Evolutionary conservation across 768 basidiomycete genomes (phyloP).

Genomic region (Serendipita sp.): DNA sequence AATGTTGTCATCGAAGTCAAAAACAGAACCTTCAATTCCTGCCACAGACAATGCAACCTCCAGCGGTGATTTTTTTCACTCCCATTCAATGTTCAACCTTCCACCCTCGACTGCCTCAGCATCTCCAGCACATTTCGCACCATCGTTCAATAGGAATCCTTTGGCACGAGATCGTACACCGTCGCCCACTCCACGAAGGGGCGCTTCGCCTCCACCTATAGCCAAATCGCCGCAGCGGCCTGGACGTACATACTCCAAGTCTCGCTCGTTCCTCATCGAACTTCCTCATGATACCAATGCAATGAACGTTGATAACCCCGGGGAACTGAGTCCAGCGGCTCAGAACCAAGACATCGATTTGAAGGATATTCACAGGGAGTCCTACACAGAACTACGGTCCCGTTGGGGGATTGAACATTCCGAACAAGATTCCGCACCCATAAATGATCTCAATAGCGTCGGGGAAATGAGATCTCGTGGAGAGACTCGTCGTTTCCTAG

Average conservation of each 20-base stretch:
- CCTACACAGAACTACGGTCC: conserved; percentile 53
- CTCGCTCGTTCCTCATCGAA: conserved; percentile 1
- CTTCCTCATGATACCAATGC: neutral
- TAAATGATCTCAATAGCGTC: conserved; percentile 25
- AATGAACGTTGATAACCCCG: neutral
- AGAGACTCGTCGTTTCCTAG: conserved; percentile 62
- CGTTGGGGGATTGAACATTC: conserved; percentile 72
- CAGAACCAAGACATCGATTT: neutral
- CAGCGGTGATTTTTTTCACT: neutral
- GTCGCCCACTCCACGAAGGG: neutral
- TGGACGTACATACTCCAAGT: conserved; percentile 5
- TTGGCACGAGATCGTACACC: neutral
- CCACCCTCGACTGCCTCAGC: neutral
- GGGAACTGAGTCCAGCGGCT: neutral
- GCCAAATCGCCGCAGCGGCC: neutral
- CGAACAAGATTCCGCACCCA: conserved; percentile 30
- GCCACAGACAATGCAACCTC: neutral
- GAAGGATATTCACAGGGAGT: conserved; percentile 33
- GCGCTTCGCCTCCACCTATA: neutral
- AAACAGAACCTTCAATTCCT: neutral
- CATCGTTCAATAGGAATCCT: neutral
- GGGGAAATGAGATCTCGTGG: conserved; percentile 70
- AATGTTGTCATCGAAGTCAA: conserved; percentile 1
- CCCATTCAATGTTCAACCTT: conserved; percentile 1
- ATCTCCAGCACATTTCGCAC: neutral